These are phyloP conservation scores for Fragaria vesca DNA, from an alignment of 306 rosid genomes.

Conservation along the genomic window DNA sequence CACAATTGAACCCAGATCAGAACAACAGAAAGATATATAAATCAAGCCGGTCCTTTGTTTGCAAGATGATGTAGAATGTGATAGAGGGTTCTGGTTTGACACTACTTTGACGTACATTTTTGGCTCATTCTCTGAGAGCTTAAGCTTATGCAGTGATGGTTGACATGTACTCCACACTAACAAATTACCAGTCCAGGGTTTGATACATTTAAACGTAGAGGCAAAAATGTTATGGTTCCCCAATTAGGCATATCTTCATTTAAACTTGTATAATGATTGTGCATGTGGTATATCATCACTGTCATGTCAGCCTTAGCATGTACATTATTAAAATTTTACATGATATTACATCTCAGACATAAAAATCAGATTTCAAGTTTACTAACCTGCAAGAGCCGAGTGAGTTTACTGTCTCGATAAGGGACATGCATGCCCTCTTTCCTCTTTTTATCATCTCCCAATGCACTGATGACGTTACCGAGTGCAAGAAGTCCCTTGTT, in stretches of 20 bases:
- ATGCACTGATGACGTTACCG: conserved; percentile 82
- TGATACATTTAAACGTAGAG: neutral
- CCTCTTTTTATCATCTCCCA: conserved; percentile 84
- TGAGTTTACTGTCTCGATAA: conserved; percentile 84
- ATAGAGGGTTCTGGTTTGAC: neutral
- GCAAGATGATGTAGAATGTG: neutral
- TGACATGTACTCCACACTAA: neutral
- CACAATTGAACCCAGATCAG: conserved; percentile 25
- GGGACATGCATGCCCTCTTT: conserved; percentile 80
- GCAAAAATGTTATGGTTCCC: neutral
- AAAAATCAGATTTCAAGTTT: conserved; percentile 19
- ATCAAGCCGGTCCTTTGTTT: neutral
- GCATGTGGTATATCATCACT: neutral
- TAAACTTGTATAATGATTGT: neutral
- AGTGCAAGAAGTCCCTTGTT: conserved; percentile 90
- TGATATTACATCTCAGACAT: conserved; percentile 8
- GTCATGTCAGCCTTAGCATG: neutral
- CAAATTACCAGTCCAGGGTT: neutral
- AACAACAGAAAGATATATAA: conserved; percentile 5
- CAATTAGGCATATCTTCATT: neutral
- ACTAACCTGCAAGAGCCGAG: conserved; percentile 86
- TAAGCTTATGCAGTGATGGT: neutral
- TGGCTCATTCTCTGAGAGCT: neutral
- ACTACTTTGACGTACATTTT: neutral
- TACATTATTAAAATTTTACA: neutral